These are phyloP conservation scores for Solanum bulbocastanum DNA, from an alignment of 257 asterid species.

Conservation along the genomic window DNA sequence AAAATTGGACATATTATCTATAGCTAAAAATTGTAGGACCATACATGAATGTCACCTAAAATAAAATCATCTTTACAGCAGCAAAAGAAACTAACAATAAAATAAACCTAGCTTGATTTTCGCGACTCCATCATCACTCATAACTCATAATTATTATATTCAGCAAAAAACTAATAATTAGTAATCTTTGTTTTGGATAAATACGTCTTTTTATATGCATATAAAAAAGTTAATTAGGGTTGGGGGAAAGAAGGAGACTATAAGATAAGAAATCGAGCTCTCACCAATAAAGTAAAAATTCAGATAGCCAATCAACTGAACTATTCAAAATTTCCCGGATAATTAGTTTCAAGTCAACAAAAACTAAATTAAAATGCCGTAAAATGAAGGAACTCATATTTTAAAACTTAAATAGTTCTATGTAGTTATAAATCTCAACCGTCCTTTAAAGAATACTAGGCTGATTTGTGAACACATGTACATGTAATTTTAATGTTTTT, in stretches of 20 bases:
- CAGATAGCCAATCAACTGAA: background rate
- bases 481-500: background rate
- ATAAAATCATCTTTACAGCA: background rate
- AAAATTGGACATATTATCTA: background rate
- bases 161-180: background rate
- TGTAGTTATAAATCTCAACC: background rate
- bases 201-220: background rate
- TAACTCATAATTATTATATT: background rate
- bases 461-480: background rate
- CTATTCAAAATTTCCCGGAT: accelerated
- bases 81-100: background rate
- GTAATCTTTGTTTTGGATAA: background rate
- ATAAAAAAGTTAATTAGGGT: background rate
- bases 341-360: background rate
- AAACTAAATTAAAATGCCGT: background rate
- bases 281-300: background rate
- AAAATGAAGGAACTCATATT: background rate
- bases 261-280: background rate
- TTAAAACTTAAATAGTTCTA: background rate
- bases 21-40: background rate
- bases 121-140: background rate
- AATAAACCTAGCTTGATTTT: background rate
- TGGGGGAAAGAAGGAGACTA: background rate
- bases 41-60: background rate
- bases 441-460: background rate